Evolutionary conservation across 306 rosid species (phyloP).

Genomic region (Albizia julibrissin): DNA sequence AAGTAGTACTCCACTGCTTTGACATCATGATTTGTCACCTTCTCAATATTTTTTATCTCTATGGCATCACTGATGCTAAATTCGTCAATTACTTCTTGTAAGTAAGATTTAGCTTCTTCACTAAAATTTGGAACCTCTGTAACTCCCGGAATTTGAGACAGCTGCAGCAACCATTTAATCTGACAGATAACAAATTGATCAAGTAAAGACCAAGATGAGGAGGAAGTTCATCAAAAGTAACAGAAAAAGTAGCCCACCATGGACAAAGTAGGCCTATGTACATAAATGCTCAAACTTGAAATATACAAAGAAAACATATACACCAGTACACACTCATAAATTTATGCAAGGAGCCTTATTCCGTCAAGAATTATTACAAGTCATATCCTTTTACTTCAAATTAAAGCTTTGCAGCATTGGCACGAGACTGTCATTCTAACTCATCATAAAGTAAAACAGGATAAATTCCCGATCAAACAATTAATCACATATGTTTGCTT

Average conservation of each 20-base stretch:
- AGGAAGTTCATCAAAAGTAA: not conserved
- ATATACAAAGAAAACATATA: not conserved
- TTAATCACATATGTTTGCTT: not conserved
- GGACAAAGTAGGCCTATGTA: not conserved
- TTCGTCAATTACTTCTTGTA: conserved; percentile 58
- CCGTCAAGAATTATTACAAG: not conserved
- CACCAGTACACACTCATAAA: not conserved
- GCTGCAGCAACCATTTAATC: conserved; percentile 80
- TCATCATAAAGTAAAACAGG: not conserved
- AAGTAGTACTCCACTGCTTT: conserved; percentile 91
- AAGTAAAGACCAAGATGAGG: not conserved
- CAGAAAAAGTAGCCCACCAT: not conserved
- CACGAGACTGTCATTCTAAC: not conserved
- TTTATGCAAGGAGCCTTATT: not conserved
- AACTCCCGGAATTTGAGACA: conserved; percentile 66
- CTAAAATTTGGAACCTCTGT: conserved; percentile 77
- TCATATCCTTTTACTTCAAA: not conserved
- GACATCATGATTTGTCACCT: conserved; percentile 80
- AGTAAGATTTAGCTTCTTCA: conserved; percentile 51
- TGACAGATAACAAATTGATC: conserved; percentile 29
- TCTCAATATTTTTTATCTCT: conserved; percentile 77
- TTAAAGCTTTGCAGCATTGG: not conserved
- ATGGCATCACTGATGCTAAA: conserved; percentile 62
- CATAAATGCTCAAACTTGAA: not conserved
- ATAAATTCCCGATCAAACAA: not conserved